phyloP scores from a whole-genome alignment of 306 rosid genomes.

The Gleditsia sinensis region DNA sequence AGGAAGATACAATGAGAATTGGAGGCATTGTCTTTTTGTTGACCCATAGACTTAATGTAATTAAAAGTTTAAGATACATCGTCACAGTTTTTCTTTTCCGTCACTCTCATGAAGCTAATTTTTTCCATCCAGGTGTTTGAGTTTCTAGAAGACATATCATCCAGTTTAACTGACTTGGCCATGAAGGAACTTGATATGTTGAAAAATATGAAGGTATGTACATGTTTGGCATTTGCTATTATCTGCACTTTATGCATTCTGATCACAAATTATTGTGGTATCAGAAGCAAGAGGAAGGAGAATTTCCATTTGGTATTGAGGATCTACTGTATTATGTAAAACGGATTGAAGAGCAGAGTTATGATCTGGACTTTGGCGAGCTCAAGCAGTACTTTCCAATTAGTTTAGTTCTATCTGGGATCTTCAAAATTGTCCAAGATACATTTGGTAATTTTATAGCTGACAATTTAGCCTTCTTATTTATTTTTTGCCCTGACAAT shows the following conservation, averaged over 20 bases:
- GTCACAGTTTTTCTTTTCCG: background rate
- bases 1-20: background rate
- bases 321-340: constrained; percentile 80
- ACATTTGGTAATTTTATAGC: constrained; percentile 68
- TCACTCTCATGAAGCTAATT: constrained; percentile 17
- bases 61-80: constrained; percentile 17
- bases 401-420: constrained; percentile 84
- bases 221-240: constrained; percentile 16
- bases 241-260: constrained; percentile 35
- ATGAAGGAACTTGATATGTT: constrained; percentile 66
- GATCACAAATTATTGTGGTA: constrained; percentile 37
- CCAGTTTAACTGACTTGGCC: constrained; percentile 71
- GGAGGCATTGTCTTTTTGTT: background rate
- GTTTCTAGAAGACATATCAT: constrained; percentile 82
- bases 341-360: constrained; percentile 70
- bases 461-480: constrained; percentile 2
- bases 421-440: constrained; percentile 89
- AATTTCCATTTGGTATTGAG: constrained; percentile 81
- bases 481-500: constrained; percentile 21
- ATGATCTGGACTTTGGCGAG: constrained; percentile 70
- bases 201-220: constrained; percentile 76
- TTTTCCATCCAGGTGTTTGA: constrained; percentile 74
- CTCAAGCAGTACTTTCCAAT: constrained; percentile 92
- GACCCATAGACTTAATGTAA: constrained; percentile 3
- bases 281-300: constrained; percentile 95